Evolutionary conservation across 352 stramenopile species (phyloP), one percentile per base, ranked within the genome.

Genomic region (Phytophthora boehmeriae): DNA sequence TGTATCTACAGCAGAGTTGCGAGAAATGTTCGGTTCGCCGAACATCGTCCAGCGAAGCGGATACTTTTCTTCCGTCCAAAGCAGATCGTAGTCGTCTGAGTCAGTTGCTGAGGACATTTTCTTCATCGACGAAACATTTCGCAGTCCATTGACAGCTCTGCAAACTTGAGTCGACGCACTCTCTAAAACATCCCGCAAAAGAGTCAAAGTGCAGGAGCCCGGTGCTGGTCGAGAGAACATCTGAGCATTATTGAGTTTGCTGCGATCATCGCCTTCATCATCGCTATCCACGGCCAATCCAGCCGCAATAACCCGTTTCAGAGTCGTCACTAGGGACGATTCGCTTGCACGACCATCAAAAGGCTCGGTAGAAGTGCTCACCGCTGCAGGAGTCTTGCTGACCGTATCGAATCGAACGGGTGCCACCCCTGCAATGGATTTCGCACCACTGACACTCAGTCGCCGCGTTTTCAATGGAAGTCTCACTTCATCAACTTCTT

Each of bases 31-130:
- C 8, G 63, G 56, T 13, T 71, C 63, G 17, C 63, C 63, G 38
- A 71, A 71, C 63, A 71, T 63, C 27, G 63, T 71, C 63, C 63
- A 71, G 28, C 27, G 25, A 9, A 55, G 28, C 27, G 63, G 28
- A 42, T 45, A 25, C 1, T 59, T 36, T 47, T 58, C 50, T 17
- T 71, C 51, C 3, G 43, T 25, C 63, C 63, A 63, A 9, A 43
- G 44, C 19, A 71, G 10, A 59, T 71, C 63, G 23, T 67, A 67
- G 46, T 63, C 57, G 9, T 27, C 27, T 5, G 57, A 58, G 20
- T 71, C 57, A 11, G 59, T 11, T 19, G 14, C 16, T 17, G 50
- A 41, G 8, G 42, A 4, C 11, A 19, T 38, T 32, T 20, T 25
- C 13, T 39, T 5, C 16, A 49, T 6, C 0, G 54, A 52, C 16